phyloP scores from a whole-genome alignment of 1,284 basidiomycete species.

The Cerrena zonata region DNA sequence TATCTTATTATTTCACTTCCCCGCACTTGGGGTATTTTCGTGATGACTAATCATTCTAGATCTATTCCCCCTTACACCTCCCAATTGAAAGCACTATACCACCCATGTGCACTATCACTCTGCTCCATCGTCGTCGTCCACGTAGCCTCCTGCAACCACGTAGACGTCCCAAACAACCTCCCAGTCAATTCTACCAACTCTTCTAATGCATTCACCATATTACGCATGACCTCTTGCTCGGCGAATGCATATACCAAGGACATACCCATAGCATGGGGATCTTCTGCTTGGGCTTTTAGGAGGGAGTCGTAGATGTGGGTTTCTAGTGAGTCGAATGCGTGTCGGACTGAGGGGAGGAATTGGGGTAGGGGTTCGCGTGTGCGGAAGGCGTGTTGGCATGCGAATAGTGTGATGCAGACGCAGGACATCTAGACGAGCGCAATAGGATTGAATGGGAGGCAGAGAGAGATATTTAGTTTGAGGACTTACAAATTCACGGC shows the following conservation, averaged over 20 bases:
- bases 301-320: constrained; percentile 34
- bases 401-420: constrained; percentile 43
- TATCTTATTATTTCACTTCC: no score
- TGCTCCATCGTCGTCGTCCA: constrained; percentile 17
- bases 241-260: constrained; percentile 41
- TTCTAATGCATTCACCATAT: constrained; percentile 41
- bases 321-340: constrained; percentile 35
- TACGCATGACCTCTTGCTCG: constrained; percentile 39
- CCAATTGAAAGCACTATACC: constrained; percentile 26
- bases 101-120: constrained; percentile 21
- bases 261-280: constrained; percentile 31
- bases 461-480: not conserved
- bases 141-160: constrained; percentile 34
- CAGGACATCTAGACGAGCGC: constrained; percentile 34
- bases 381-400: constrained; percentile 46
- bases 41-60: no score
- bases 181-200: constrained; percentile 37
- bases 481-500: constrained; percentile 39
- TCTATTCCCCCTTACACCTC: no score
- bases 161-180: constrained; percentile 40
- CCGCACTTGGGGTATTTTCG: no score
- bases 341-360: constrained; percentile 43
- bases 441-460: not conserved
- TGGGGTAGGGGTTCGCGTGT: constrained; percentile 45
- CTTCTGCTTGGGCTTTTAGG: constrained; percentile 24